Base-by-base conservation (phyloP, 2,329 filamentous ascomycete genomes). In the Cercospora janseana region DNA sequence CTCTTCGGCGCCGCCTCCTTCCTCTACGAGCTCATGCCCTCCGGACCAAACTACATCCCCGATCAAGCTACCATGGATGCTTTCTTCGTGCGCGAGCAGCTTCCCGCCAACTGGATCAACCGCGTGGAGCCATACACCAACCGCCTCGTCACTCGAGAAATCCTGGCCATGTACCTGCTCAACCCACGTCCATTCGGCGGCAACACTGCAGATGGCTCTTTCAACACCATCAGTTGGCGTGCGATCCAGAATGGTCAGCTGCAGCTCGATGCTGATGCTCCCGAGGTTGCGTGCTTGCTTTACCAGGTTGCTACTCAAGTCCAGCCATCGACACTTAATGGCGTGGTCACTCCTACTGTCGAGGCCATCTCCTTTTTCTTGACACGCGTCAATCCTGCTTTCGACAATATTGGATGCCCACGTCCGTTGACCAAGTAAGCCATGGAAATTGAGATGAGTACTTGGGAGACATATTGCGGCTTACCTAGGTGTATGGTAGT, bases 51-150 rank as follows among this genome's bases (percentile, higher is more conserved):
- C 57, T 69, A 68, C 49, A 55, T 47, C 1, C 68, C 67, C 10
- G 66, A 69, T 45, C 59, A 66, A 43, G 63, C 48, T 31, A 70
- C 65, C 46, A 72, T 67, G 34, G 62, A 62, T 43, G 66, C 49
- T 13, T 68, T 69, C 67, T 76, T 73, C 60, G 70, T 70, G n/a
- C 69, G 59, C 6, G 72, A 75, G 57, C 60, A 59, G n/a, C 70
- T 74, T 16, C 72, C 72, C 2, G 63, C 64, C 20, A 71, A 73
- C 52, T 74, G 71, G 71, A 51, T 42, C 34, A 58, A 66, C 52
- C 66, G 67, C 20, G 54, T 61, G 3, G 50, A 55, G 4, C 66
- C 66, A 1, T 74, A 72, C 63, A 61, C 59, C 31, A 66, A 65
- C 59, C 37, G 32, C 18, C 64, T 69, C 16, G 69, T 72, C 5